Conservation (phyloP, 2,329 filamentous ascomycete species). For the Claviceps monticola region DNA sequence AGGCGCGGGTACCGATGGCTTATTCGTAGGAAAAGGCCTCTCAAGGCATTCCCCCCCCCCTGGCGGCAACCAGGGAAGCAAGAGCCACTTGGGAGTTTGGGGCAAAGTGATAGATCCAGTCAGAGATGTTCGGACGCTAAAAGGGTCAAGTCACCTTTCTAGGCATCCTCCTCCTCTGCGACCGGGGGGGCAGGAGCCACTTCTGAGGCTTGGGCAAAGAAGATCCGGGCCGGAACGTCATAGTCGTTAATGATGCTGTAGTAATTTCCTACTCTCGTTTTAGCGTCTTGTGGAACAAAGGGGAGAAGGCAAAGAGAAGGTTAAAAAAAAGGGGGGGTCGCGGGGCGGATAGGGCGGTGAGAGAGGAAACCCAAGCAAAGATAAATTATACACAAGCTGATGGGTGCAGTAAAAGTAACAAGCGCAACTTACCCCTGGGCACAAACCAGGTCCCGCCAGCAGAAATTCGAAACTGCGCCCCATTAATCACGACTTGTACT, state of each 20-base stretch:
- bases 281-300: neutral
- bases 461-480: constrained; percentile 65
- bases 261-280: constrained; percentile 57
- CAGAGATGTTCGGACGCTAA: too few species aligned
- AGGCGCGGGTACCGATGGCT: too few species aligned
- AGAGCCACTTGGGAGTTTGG: neutral
- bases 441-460: constrained; percentile 91
- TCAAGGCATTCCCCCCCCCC: neutral
- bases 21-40: too few species aligned
- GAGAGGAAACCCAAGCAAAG: too few species aligned
- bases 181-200: constrained; percentile 10
- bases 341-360: neutral
- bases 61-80: neutral
- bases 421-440: constrained; percentile 59
- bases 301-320: neutral
- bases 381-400: too few species aligned
- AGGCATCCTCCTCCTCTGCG: neutral
- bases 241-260: constrained; percentile 83
- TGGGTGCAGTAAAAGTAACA: too few species aligned
- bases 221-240: constrained; percentile 59
- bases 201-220: constrained; percentile 84
- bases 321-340: constrained; percentile 1
- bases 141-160: neutral
- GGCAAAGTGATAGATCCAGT: too few species aligned
- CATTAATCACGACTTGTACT: constrained; percentile 65